A percentile compares a stretch with the other conserved stretches of the same genome.
Conservation (phyloP, 495 filamentous ascomycete genomes). For the Pyrenula aspistea region DNA sequence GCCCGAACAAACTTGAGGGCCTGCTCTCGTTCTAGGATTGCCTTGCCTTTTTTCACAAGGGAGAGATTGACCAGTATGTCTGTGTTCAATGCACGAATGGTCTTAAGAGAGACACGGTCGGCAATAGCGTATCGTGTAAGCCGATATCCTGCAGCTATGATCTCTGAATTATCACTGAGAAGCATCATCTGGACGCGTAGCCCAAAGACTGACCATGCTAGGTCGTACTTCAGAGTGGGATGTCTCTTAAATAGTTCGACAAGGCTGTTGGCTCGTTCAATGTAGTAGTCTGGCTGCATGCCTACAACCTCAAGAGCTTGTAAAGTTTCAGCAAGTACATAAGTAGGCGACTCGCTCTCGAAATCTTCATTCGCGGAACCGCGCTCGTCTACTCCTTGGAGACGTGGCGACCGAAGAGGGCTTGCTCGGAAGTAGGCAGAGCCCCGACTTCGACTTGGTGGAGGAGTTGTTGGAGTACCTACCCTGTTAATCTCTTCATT, state of each 20-base stretch:
- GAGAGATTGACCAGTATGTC: conserved; percentile 88
- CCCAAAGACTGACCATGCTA: conserved; percentile 91
- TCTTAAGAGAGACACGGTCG: conserved; percentile 77
- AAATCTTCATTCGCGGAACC: conserved; percentile 35
- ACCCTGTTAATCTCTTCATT: conserved; percentile 55
- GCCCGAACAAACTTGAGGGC: conserved; percentile 92
- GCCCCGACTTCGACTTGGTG: conserved; percentile 47
- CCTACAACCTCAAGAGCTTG: conserved; percentile 77
- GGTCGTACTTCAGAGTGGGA: conserved; percentile 87
- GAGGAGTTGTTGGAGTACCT: conserved; percentile 57
- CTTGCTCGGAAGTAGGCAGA: conserved; percentile 56
- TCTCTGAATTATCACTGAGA: conserved; percentile 86
- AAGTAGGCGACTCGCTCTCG: conserved; percentile 78
- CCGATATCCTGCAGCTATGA: conserved; percentile 87
- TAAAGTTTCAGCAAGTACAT: conserved; percentile 75
- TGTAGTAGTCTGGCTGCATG: conserved; percentile 89
- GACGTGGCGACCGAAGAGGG: conserved; percentile 49
- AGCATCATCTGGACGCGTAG: conserved; percentile 89
- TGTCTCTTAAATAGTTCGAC: conserved; percentile 88
- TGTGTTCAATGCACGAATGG: conserved; percentile 74
- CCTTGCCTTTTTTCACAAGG: conserved; percentile 86
- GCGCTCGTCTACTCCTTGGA: conserved; percentile 33
- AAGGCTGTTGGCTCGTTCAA: conserved; percentile 76
- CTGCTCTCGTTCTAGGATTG: conserved; percentile 92
- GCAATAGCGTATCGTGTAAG: conserved; percentile 91